Conservation (phyloP, 495 filamentous ascomycete genomes). For the Trichoderma reesei region DNA sequence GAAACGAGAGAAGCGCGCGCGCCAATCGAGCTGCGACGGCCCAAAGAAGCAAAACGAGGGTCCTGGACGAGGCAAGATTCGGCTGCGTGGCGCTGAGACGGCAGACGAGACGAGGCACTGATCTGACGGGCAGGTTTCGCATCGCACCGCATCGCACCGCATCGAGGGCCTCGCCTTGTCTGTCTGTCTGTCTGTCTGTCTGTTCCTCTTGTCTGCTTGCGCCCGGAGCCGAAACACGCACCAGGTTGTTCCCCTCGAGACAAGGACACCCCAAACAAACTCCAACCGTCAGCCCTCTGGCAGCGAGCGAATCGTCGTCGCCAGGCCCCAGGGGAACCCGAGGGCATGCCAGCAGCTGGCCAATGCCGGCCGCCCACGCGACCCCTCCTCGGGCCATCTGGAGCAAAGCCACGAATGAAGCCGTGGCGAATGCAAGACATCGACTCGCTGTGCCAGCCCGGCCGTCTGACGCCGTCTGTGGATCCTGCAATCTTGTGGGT, state of each 20-base stretch:
- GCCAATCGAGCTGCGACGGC: not conserved
- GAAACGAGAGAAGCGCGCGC: not conserved
- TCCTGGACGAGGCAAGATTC: not conserved
- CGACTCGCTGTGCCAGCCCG: conserved; percentile 33
- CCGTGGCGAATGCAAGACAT: conserved; percentile 41
- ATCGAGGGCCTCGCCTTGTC: too few species aligned
- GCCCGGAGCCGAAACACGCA: too few species aligned
- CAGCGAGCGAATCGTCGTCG: too few species aligned
- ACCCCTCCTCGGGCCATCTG: conserved; percentile 29
- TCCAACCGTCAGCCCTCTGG: too few species aligned
- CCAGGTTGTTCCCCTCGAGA: too few species aligned
- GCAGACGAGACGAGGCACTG: too few species aligned
- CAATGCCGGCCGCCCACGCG: conserved; percentile 38
- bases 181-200: not conserved
- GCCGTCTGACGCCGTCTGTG: conserved; percentile 34
- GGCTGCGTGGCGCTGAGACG: not conserved
- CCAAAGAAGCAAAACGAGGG: not conserved
- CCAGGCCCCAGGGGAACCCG: not conserved
- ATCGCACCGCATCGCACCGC: too few species aligned
- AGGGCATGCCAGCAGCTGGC: conserved; percentile 13
- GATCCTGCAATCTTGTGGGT: conserved; percentile 31
- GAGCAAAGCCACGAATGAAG: conserved; percentile 28
- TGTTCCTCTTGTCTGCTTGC: not conserved
- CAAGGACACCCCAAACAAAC: too few species aligned
- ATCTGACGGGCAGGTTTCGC: not conserved